Evolutionary conservation across 2,329 filamentous ascomycete species (phyloP).

Genomic region (Trichoderma citrinoviride): DNA sequence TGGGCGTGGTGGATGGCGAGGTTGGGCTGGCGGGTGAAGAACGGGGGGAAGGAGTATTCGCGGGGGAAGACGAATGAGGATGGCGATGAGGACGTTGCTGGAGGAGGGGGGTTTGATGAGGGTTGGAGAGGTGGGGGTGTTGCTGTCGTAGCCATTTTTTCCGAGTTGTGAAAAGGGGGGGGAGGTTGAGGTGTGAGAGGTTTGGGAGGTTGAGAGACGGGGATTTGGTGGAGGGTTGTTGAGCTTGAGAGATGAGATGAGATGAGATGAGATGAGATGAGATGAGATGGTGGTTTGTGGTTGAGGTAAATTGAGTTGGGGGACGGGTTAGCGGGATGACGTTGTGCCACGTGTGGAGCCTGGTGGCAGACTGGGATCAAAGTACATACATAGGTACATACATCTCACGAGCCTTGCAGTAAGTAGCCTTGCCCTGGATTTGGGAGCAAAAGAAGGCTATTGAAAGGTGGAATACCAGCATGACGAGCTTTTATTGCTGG

Average conservation of each 20-base stretch:
- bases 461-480: no score
- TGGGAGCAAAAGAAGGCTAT: no score
- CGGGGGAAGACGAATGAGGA: slow-evolving; percentile 54
- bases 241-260: background rate
- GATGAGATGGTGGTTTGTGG: no score
- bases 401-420: no score
- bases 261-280: background rate
- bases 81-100: slow-evolving; percentile 21
- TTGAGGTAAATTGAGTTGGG: background rate
- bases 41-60: slow-evolving; percentile 75
- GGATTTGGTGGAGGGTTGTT: background rate
- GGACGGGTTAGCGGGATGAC: slow-evolving; percentile 3
- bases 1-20: slow-evolving; percentile 70
- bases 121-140: background rate
- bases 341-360: slow-evolving; percentile 16
- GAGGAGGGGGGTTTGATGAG: background rate
- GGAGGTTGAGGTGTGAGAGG: no score
- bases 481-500: no score
- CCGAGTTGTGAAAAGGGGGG: no score
- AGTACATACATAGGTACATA: no score
- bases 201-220: no score
- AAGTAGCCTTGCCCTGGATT: no score
- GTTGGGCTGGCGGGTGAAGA: slow-evolving; percentile 81
- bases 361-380: no score
- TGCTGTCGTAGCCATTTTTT: background rate